Base-by-base conservation (phyloP, 2,329 filamentous ascomycete species). In the Lachnellula arida region DNA sequence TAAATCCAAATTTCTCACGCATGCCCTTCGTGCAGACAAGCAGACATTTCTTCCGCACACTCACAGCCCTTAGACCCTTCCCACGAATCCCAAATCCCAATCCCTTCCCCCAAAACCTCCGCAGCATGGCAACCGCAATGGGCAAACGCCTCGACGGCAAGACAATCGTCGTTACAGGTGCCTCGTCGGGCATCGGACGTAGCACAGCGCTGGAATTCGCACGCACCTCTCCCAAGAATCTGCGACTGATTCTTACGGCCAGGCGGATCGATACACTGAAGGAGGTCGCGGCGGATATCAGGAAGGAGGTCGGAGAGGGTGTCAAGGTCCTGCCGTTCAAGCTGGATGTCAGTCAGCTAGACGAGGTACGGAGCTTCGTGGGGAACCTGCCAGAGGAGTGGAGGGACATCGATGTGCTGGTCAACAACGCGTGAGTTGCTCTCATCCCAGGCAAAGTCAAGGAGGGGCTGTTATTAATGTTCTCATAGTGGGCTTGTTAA, bases 121-220 rank as follows among this genome's bases (percentile, higher is more conserved):
- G 78, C 66, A 81, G 73, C 55, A 87, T 87, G 83, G 59, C 79
- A 48, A 74, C 80, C 23, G 84, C 87, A 68, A 85, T 88, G 75
- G 81, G 81, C 61, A 88, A 91, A 73, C 91, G 93, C 76, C 89
- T 99, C 58, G 81, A 88, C 68, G 91, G 91, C 81, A 97, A 97
- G 78, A 97, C 91, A 4, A 79, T 97, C 57, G 74, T 97, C 55
- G 82, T 99, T 61, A 97, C 94, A 5, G 94, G 94, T 55, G 94
- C 94, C 34, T 94, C 88, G 4, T 95, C 91, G 19, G 94, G 94
- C 60, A 97, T 99, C 73, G 94, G 94, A 23, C 83, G 81, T 54
- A 84, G 81, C 65, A 87, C 82, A 17, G 94, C 93, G n/a, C 77
- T 94, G 62, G 94, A 97, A 73, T 99, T 97, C 69, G 94, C 94